Evolutionary conservation across 208 protist species (phyloP).

Genomic region (Phytomonas sp.): DNA sequence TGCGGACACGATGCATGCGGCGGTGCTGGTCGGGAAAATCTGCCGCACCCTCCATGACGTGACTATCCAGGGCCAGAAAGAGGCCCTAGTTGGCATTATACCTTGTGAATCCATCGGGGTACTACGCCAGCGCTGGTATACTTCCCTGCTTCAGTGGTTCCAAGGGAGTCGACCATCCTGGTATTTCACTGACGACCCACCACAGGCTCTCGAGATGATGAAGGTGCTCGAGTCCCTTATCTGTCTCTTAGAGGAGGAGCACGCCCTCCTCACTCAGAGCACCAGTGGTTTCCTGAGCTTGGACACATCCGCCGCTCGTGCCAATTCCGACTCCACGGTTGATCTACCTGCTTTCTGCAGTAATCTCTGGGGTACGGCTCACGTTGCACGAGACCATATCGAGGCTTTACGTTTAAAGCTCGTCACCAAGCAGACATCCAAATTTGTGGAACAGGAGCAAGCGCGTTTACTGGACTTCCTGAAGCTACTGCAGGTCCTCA

Average conservation of each 20-base stretch:
- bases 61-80: slow-evolving; percentile 20
- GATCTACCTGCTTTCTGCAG: slow-evolving; percentile 8
- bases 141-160: slow-evolving; percentile 76
- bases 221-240: slow-evolving; percentile 44
- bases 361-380: slow-evolving; percentile 20
- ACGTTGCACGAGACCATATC: slow-evolving; percentile 19
- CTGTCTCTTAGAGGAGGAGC: slow-evolving; percentile 41
- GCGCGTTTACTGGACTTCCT: slow-evolving; percentile 34
- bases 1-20: slow-evolving; percentile 62
- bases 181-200: slow-evolving; percentile 59
- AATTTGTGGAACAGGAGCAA: slow-evolving; percentile 34
- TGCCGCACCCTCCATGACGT: slow-evolving; percentile 38
- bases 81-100: slow-evolving; percentile 36
- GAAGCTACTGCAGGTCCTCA: slow-evolving; percentile 41
- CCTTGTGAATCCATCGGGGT: slow-evolving; percentile 50
- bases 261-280: slow-evolving; percentile 17
- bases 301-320: slow-evolving; percentile 15
- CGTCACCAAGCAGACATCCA: slow-evolving; percentile 15
- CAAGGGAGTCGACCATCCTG: slow-evolving; percentile 63
- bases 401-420: slow-evolving; percentile 13
- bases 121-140: slow-evolving; percentile 71
- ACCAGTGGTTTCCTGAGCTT: slow-evolving; percentile 63
- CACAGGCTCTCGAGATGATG: slow-evolving; percentile 36
- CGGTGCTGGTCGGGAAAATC: slow-evolving; percentile 54
- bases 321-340: slow-evolving; percentile 1